phyloP scores from a whole-genome alignment of 1,284 basidiomycete species.

The Cutaneotrichosporon spelunceum region DNA sequence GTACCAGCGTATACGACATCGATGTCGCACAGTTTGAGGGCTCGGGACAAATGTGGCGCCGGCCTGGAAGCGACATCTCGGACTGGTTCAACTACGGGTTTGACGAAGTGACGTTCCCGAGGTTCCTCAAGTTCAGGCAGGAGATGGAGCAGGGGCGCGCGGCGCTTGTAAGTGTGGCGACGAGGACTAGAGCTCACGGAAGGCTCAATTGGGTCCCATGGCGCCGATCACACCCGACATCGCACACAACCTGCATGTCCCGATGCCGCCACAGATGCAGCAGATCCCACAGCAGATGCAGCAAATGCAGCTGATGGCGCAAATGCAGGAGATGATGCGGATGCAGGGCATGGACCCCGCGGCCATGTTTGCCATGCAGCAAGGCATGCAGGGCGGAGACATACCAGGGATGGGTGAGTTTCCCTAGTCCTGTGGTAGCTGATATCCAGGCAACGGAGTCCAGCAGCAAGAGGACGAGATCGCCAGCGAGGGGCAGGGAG shows the following conservation, averaged over 20 bases:
- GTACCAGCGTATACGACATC: slow-evolving; percentile 80
- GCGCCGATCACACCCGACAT: slow-evolving; percentile 36
- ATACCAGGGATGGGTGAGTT: slow-evolving; percentile 5
- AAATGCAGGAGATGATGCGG: slow-evolving; percentile 42
- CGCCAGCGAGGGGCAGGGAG: slow-evolving; percentile 7
- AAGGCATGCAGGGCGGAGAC: slow-evolving; percentile 19
- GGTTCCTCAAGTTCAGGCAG: slow-evolving; percentile 80
- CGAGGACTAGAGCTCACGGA: not conserved
- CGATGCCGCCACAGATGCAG: slow-evolving; percentile 52
- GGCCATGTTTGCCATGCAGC: slow-evolving; percentile 38
- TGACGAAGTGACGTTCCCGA: slow-evolving; percentile 92
- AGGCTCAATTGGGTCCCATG: slow-evolving; percentile 40
- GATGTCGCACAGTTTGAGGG: slow-evolving; percentile 77
- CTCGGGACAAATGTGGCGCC: slow-evolving; percentile 76
- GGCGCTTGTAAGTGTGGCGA: slow-evolving; percentile 43
- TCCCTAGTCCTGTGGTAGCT: not conserved
- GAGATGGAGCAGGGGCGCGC: slow-evolving; percentile 64
- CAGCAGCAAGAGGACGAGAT: slow-evolving; percentile 11
- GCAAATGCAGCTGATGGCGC: slow-evolving; percentile 36
- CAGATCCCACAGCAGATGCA: slow-evolving; percentile 53
- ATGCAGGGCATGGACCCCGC: slow-evolving; percentile 48
- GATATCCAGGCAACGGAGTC: slow-evolving; percentile 7
- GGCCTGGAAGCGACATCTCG: slow-evolving; percentile 86
- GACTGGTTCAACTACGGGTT: slow-evolving; percentile 99
- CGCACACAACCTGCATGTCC: slow-evolving; percentile 33